Evolutionary conservation across 257 asterid species (phyloP), one percentile per base, ranked within the genome.

Genomic region (Fraxinus quadrangulata): DNA sequence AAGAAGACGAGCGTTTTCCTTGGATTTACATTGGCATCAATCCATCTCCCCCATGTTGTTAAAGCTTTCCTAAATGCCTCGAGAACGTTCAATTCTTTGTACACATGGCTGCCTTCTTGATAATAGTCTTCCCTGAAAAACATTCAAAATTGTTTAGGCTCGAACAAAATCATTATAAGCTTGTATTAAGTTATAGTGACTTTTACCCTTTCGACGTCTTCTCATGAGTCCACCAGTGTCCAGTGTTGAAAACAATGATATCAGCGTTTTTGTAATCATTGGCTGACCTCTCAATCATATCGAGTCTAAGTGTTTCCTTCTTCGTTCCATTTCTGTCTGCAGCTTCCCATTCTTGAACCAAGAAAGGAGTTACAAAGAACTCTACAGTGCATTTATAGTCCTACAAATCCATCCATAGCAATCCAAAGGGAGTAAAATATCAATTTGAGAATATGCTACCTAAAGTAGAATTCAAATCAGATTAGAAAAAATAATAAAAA

Each of bases 141-240:
- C 59, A 47, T 16, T 16, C 23, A 16, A 56, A 74, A 26, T 67
- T 16, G 2, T 9, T 10, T 13, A 31, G 6, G 34, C 21, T 8
- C 11, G 13, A 17, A 68, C 56, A 54, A 8, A 51, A 36, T 73
- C 6, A 71, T 47, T 26, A 24, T 37, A 47, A 14, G 30, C 37
- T 13, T 40, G 23, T 70, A 34, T 5, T 5, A 47, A 3, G 31
- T 54, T 16, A 78, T 63, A 65, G 28, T 0, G 28, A 17, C 6
- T 23, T 73, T 72, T 86, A 90, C 97, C 97, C 97, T 79, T 61
- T 63, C 9, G 97, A 90, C 72, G 96, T 92, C 78, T 92, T 92
- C 67, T 92, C 96, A 74, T 90, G 96, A 81, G 96, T 92, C 97
- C 97, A 92, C 97, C 96, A 92, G 66, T 92, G 97, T 26, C 97